Conservation (phyloP, 129 eudicot species). For the Ambrosia artemisiifolia region DNA sequence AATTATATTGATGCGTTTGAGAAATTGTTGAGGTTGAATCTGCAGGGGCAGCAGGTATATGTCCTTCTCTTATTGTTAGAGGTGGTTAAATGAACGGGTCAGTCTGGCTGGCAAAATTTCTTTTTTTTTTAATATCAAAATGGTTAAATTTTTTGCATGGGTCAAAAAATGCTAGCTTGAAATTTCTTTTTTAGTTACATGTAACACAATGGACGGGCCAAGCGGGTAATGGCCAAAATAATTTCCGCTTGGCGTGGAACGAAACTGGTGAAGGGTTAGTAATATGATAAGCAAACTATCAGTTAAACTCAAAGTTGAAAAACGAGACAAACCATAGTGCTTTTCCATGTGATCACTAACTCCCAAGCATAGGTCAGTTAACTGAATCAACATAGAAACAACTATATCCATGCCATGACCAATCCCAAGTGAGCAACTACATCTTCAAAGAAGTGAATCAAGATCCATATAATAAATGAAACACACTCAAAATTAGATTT, state of each 20-base stretch:
- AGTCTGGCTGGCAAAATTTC: neutral
- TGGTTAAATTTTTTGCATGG: too few relatives aligned
- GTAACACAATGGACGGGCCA: neutral
- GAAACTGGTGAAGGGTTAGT: too few relatives aligned
- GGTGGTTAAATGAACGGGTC: too few relatives aligned
- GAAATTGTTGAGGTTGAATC: conserved; percentile 71
- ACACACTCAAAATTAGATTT: too few relatives aligned
- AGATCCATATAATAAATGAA: conserved; percentile 11
- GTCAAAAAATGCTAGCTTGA: too few relatives aligned
- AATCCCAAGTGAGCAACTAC: conserved; percentile 16
- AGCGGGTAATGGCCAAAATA: too few relatives aligned
- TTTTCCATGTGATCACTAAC: conserved; percentile 3
- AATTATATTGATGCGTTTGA: conserved; percentile 83
- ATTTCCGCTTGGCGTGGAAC: too few relatives aligned
- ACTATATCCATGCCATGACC: conserved; percentile 8
- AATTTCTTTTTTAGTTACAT: too few relatives aligned
- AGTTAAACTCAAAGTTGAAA: conserved; percentile 7
- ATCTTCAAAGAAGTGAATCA: conserved; percentile 11
- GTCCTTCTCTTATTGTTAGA: neutral
- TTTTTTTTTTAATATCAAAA: neutral
- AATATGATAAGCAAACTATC: neutral
- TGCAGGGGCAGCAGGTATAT: conserved; percentile 82
- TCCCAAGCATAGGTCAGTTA: conserved; percentile 2
- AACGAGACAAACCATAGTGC: neutral
- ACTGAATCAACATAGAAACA: conserved; percentile 13